Base-by-base conservation (phyloP, 2,329 filamentous ascomycete species). In the Coniochaeta sp. region DNA sequence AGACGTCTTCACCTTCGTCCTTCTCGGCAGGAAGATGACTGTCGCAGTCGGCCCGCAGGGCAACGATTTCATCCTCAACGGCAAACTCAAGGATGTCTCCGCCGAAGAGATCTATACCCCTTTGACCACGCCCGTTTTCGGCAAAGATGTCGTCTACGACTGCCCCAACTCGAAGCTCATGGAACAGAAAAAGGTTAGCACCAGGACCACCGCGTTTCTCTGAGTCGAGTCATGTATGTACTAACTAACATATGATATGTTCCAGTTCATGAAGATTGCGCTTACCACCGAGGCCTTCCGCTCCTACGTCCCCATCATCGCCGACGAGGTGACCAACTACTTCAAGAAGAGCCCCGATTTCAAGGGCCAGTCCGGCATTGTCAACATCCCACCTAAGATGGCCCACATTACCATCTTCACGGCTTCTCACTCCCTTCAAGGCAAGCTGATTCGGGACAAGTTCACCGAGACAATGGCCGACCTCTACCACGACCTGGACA, bases 131-230 rank as follows among this genome's bases (percentile, higher is more conserved):
- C 80, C 81, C 11, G 80, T 83, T 6, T 95, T 95, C 70, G 90
- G 90, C 62, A 85, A 82, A 71, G 86, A 90, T 73, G 88, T 95
- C 50, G 87, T 93, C 57, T 93, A 93, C 73, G 90, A 93, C 73
- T 93, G 89, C 72, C 89, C 90, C 47, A 93, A 93, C 73, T 79
- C 88, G 55, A 92, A 92, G 74, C 81, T 93, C 63, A 93, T 93
- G 89, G 90, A 95, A 76, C 90, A 95, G 76, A 93, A 93, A 79
- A 91, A 90, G 81, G 86, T 88, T 56, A 34, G 66, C 60, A 55
- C 6, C 2, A 70, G 6, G 16, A 26, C 14, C 22, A 28, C n/a
- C n/a, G 22, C 24, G 16, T 16, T n/a, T 31, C 22, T 17, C 8
- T n/a, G 14, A 8, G 7, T 52, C 24, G 47, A 26, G 12, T n/a